A percentile compares a stretch with the other conserved stretches of the same genome.
phyloP scores from a whole-genome alignment of 2,329 filamentous ascomycete species.

The Fusarium compactum region DNA sequence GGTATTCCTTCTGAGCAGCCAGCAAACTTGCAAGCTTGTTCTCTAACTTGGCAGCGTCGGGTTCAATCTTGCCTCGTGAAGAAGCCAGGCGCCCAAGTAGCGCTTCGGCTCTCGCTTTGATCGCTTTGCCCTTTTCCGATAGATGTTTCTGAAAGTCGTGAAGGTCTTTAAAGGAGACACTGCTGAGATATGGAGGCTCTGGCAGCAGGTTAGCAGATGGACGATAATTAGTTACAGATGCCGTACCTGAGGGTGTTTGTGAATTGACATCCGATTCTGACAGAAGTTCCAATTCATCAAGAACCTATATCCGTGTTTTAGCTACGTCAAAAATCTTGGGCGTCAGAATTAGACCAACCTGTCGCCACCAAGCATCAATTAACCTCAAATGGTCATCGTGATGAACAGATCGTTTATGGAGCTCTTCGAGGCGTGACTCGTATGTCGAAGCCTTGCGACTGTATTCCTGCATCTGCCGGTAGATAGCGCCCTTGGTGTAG shows the following conservation, averaged over 20 bases:
- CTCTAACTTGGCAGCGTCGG: slow-evolving; percentile 80
- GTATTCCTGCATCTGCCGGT: slow-evolving; percentile 97
- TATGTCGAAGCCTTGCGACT: slow-evolving; percentile 88
- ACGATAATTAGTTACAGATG: background rate
- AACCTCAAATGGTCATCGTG: slow-evolving; percentile 94
- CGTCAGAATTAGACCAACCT: slow-evolving; percentile 68
- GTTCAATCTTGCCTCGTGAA: slow-evolving; percentile 66
- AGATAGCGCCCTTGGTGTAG: slow-evolving; percentile 87
- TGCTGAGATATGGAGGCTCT: slow-evolving; percentile 69
- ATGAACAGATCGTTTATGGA: slow-evolving; percentile 80
- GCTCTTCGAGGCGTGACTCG: slow-evolving; percentile 83
- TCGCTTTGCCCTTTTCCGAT: slow-evolving; percentile 78
- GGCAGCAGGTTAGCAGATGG: slow-evolving; percentile 45
- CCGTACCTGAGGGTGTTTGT: slow-evolving; percentile 45
- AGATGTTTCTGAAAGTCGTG: slow-evolving; percentile 86
- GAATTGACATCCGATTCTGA: slow-evolving; percentile 58
- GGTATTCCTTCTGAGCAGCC: slow-evolving; percentile 83
- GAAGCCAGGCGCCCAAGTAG: slow-evolving; percentile 71
- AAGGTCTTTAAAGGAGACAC: slow-evolving; percentile 71
- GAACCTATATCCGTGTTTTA: slow-evolving; percentile 57
- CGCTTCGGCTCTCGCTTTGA: slow-evolving; percentile 78
- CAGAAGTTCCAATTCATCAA: slow-evolving; percentile 74
- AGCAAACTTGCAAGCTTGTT: slow-evolving; percentile 79
- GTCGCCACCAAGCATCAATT: slow-evolving; percentile 93
- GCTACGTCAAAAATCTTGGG: slow-evolving; percentile 6